Base-by-base conservation (phyloP, 1,284 basidiomycete genomes). In the Sanghuangporus sanghuang region DNA sequence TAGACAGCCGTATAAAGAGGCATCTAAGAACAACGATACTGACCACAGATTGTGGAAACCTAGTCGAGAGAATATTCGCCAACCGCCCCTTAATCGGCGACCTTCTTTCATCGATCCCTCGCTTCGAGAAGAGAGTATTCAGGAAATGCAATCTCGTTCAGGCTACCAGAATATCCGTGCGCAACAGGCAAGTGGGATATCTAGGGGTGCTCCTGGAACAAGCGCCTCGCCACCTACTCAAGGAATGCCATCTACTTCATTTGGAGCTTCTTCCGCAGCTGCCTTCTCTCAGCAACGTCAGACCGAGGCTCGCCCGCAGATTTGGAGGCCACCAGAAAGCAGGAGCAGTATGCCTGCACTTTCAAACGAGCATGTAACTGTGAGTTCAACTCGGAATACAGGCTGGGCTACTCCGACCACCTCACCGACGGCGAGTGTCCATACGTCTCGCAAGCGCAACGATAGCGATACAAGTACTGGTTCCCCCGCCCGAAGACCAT, bases 21-120 rank as follows among this genome's bases (percentile, higher is more conserved):
- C 23, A n/a, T 32, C 16, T 32, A 54, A 54, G 21, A 54, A 38
- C 53, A 54, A 2, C 32, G 53, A 54, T 38, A 9, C 46, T 40
- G 44, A 48, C 23, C 61, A 63, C 35, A 63, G 35, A 21, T n/a
- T 62, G n/a, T 62, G 60, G 60, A 55, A 62, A 36, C 60, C 60
- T 16, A 62, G 53, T 44, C 42, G n/a, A 9, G 60, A 55, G 40
- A 62, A 62, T 46, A 62, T 62, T 7, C 56, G 36, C 23, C 18
- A 40, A n/a, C 35, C 39, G 14, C 18, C 48, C 2, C 23, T 46
- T 38, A 56, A 23, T 35, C 62, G 52, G 12, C 23, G 38, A 39
- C 57, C 49, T 14, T 56, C 52, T 8, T 8, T 54, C 12, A 21
- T 54, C 36, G 59, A 42, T 44, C n/a, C 59, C 4, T 16, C n/a